Evolutionary conservation across 2,329 filamentous ascomycete species (phyloP).

Genomic region (Davidsoniella virescens): DNA sequence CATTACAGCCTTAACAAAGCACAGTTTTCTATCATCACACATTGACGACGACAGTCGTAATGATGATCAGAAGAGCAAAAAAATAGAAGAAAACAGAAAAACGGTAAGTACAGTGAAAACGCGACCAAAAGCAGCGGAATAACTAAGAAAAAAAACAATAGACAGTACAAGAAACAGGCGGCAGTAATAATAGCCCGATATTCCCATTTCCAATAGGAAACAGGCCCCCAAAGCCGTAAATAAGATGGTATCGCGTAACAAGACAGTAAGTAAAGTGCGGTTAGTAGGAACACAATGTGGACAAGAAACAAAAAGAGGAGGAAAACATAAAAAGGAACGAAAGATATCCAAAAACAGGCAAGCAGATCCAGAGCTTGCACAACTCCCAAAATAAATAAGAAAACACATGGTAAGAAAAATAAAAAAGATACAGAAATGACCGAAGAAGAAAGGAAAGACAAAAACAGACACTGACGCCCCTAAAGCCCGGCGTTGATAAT

Average conservation of each 20-base stretch:
- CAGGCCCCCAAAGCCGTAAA: background rate
- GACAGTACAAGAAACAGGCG: background rate
- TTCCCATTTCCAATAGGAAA: constrained; percentile 1
- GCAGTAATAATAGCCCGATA: background rate
- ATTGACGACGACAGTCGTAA: background rate
- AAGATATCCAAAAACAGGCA: background rate
- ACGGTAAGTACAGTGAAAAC: no score
- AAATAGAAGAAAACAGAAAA: background rate
- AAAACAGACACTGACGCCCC: background rate
- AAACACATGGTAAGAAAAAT: constrained; percentile 8
- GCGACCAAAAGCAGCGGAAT: background rate
- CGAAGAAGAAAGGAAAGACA: background rate
- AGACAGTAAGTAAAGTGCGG: no score
- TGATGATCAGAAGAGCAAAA: background rate
- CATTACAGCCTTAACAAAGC: background rate
- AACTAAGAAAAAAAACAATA: background rate
- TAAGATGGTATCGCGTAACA: background rate
- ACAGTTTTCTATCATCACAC: background rate
- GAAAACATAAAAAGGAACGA: constrained; percentile 8
- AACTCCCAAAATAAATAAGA: constrained; percentile 1
- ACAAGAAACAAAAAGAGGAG: constrained; percentile 1
- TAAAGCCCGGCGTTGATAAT: no score
- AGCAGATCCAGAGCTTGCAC: background rate
- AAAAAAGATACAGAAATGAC: constrained; percentile 4
- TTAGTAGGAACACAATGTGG: background rate